Evolutionary conservation across 441 rosid genomes (phyloP).

Genomic region (Sinapis alba): DNA sequence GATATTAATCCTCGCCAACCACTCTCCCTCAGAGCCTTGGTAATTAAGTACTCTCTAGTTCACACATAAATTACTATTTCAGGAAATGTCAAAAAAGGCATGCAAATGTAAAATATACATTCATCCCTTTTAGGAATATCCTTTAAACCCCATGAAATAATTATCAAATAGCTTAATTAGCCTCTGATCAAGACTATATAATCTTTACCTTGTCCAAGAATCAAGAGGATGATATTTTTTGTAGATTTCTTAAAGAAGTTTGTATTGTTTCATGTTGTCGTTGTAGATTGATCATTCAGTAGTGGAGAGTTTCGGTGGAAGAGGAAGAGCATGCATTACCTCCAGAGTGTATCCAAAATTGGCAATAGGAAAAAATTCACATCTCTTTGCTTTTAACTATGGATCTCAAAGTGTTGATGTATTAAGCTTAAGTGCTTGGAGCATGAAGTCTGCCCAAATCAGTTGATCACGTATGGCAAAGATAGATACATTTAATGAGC

Average conservation of each 20-base stretch:
- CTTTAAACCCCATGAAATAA: too few species aligned
- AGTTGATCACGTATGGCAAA: constrained; percentile 35
- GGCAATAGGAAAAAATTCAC: constrained; percentile 46
- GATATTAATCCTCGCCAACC: constrained; percentile 56
- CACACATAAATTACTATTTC: neutral
- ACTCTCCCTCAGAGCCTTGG: constrained; percentile 70
- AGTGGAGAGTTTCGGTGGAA: constrained; percentile 81
- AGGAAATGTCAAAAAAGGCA: neutral
- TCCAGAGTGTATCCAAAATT: constrained; percentile 72
- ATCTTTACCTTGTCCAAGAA: neutral
- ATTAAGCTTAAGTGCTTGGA: constrained; percentile 60
- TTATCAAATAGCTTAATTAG: neutral
- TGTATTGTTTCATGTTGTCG: neutral
- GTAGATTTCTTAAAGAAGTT: neutral
- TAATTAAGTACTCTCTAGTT: constrained; percentile 45
- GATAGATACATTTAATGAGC: constrained; percentile 32
- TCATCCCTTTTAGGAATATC: too few species aligned
- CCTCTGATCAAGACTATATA: neutral
- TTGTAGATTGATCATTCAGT: constrained; percentile 75
- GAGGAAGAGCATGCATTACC: constrained; percentile 68
- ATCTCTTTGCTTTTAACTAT: constrained; percentile 66
- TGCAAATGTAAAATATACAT: too few species aligned
- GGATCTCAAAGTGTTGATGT: constrained; percentile 56
- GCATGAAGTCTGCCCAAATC: constrained; percentile 68
- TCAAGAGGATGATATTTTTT: neutral